Evolutionary conservation across 139 green algal species (phyloP), one percentile per base, ranked within the genome.

Genomic region (Trebouxia sp.): DNA sequence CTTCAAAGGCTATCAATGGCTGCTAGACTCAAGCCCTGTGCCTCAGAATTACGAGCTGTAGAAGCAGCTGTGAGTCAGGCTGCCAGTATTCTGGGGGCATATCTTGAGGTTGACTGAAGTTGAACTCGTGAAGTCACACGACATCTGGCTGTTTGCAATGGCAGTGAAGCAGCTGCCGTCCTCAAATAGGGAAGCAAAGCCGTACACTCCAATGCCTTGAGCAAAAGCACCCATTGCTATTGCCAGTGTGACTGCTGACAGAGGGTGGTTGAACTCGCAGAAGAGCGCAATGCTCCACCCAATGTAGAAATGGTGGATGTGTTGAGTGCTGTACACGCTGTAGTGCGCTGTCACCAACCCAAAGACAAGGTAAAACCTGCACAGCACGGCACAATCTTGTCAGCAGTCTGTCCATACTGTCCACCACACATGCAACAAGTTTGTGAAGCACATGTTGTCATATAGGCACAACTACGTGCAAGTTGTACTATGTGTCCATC

Each of bases 231-330:
- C 69, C 69, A 77, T 77, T 24, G 69, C 42, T 32, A 77, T 77
- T 5, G 69, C 69, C 69, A 77, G 41, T 14, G 69, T 77, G n/a
- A 77, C 41, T 37, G 69, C 69, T 56, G 69, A 77, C 20, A 77
- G 11, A 9, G 43, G 41, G 47, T 84, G 80, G 78, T 88, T 84
- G 38, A 89, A 82, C 80, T 90, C 83, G 28, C 77, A 80, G 67
- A 85, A 90, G 12, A 91, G 66, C 4, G 86, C 85, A 15, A 89
- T 58, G 9, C 35, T 65, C 85, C 85, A 91, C n/a, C 83, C 85
- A n/a, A 84, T 81, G 48, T 85, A 85, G 22, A 87, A 87, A 51
- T 92, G 88, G 83, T 92, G 86, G 62, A 90, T 32, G 67, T 92
- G 86, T 38, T 87, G 22, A 39, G 84, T 76, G 66, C 48, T 79